A percentile compares a stretch with the other conserved stretches of the same genome.
Conservation (phyloP, 148 eudicot genomes). For the Rhododendron simsii region DNA sequence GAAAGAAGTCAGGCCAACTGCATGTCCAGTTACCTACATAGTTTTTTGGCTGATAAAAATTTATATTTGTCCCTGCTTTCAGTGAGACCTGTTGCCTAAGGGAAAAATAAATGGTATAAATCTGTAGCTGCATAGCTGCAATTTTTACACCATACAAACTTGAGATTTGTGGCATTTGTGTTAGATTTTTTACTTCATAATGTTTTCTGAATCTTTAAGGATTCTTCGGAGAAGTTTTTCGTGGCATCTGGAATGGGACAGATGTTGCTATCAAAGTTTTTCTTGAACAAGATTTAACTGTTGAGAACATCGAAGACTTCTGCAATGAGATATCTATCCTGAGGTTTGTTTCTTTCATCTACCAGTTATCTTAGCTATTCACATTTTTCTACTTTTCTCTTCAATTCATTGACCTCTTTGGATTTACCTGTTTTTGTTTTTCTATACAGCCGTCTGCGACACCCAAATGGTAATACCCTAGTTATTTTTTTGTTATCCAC, state of each 20-base stretch:
- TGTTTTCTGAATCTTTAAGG: no score
- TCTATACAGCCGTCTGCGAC: constrained; percentile 84
- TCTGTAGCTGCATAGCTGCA: background rate
- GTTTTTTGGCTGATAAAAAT: no score
- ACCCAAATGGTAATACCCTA: constrained; percentile 80
- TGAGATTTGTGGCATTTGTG: background rate
- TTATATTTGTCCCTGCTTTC: background rate
- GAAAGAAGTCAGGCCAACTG: background rate
- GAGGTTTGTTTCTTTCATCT: constrained; percentile 32
- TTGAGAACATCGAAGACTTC: constrained; percentile 87
- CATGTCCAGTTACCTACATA: background rate
- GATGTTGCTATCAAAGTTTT: constrained; percentile 95
- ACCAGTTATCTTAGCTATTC: background rate
- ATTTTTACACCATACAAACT: background rate
- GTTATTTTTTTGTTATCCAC: background rate
- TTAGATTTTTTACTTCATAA: no score
- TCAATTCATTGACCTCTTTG: background rate
- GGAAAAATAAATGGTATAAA: background rate
- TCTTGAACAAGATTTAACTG: constrained; percentile 91
- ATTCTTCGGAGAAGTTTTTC: constrained; percentile 74
- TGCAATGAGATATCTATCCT: constrained; percentile 95
- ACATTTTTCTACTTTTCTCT: constrained; percentile 26
- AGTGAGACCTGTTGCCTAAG: background rate
- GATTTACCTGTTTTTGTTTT: background rate
- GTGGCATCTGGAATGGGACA: constrained; percentile 95